phyloP scores from a whole-genome alignment of 2,329 filamentous ascomycete species.

The Zelopaecilomyces penicillatus region DNA sequence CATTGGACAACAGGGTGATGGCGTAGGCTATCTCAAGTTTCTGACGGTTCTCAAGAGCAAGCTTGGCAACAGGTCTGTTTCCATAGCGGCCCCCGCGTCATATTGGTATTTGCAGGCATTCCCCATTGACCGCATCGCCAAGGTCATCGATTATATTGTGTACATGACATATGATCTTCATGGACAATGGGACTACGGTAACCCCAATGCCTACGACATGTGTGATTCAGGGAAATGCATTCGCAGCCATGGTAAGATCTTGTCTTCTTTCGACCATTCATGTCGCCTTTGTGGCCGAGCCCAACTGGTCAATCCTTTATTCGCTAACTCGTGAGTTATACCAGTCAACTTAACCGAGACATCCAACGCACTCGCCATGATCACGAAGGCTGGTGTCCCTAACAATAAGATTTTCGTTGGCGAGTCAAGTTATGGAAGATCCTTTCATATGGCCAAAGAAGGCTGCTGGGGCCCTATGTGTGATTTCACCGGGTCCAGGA shows the following conservation, averaged over 20 bases:
- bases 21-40: constrained; percentile 2
- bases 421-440: constrained; percentile 6
- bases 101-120: constrained; percentile 31
- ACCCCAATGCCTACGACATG: too few species aligned
- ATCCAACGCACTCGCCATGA: constrained; percentile 11
- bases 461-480: constrained; percentile 1
- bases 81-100: constrained; percentile 29
- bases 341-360: constrained; percentile 20
- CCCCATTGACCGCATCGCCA: constrained; percentile 23
- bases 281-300: too few species aligned
- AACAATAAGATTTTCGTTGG: background rate
- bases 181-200: constrained; percentile 21
- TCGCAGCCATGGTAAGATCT: too few species aligned
- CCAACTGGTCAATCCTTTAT: too few species aligned
- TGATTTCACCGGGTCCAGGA: background rate
- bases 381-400: constrained; percentile 1
- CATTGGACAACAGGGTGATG: background rate
- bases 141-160: constrained; percentile 22
- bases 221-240: too few species aligned
- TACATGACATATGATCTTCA: constrained; percentile 27
- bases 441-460: constrained; percentile 4
- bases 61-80: constrained; percentile 24
- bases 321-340: too few species aligned
- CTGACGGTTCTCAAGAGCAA: constrained; percentile 13
- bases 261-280: too few species aligned